Evolutionary conservation across 768 basidiomycete genomes (phyloP).

Genomic region (Cyclocybe aegerita): DNA sequence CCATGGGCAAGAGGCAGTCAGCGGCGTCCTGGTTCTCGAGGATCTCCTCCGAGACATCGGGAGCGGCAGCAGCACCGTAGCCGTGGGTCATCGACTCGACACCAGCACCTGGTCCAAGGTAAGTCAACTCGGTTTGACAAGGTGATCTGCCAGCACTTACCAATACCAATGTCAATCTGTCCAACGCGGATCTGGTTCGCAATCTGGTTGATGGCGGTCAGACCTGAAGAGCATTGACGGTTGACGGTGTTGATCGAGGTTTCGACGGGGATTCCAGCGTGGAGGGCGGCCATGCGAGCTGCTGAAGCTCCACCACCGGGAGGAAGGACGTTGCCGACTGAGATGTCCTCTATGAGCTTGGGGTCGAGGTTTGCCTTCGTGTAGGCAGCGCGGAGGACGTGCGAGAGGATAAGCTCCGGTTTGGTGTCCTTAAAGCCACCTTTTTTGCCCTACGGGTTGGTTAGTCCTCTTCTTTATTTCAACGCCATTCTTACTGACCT

Average conservation of each 20-base stretch:
- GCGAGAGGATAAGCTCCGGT: conserved; percentile 79
- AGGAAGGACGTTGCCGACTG: conserved; percentile 87
- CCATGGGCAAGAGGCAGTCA: conserved; percentile 88
- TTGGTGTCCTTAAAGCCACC: conserved; percentile 91
- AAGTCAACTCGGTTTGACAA: not conserved
- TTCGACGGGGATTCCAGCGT: conserved; percentile 81
- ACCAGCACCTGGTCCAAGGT: conserved; percentile 58
- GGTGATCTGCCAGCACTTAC: conserved; percentile 37
- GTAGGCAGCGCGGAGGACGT: conserved; percentile 75
- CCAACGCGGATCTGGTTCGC: conserved; percentile 77
- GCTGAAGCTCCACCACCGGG: conserved; percentile 79
- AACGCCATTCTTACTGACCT: conserved; percentile 45
- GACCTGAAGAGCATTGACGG: conserved; percentile 87
- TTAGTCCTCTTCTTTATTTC: conserved; percentile 6
- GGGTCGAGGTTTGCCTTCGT: conserved; percentile 71
- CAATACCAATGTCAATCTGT: conserved; percentile 89
- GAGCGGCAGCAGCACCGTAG: conserved; percentile 57
- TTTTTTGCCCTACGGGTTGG: conserved; percentile 59
- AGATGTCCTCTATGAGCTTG: conserved; percentile 77
- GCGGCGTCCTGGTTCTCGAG: conserved; percentile 65
- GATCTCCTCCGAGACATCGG: conserved; percentile 64
- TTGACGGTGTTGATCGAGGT: conserved; percentile 81
- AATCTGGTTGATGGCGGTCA: conserved; percentile 80
- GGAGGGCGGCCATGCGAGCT: conserved; percentile 85
- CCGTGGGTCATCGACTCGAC: conserved; percentile 90